Evolutionary conservation across 2,329 filamentous ascomycete species (phyloP).

Genomic region (Aspergillus clavatus): DNA sequence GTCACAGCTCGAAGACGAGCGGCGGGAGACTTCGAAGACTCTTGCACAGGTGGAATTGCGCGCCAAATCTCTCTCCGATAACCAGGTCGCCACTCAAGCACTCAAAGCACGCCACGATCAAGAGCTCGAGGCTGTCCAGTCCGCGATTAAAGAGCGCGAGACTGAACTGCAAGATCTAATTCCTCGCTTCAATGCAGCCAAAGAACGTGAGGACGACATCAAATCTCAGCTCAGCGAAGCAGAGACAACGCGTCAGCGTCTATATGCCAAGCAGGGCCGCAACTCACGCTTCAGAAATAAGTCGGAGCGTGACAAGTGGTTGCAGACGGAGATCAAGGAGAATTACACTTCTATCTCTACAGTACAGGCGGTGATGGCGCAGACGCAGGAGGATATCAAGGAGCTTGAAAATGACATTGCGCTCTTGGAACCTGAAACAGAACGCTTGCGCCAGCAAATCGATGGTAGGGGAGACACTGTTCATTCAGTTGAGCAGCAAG

Average conservation of each 20-base stretch:
- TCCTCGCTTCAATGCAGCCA: conserved; percentile 70
- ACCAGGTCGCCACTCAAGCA: conserved; percentile 71
- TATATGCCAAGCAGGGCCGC: conserved; percentile 89
- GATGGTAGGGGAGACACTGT: conserved; percentile 75
- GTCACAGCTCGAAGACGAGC: conserved; percentile 81
- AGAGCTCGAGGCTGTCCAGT: conserved; percentile 67
- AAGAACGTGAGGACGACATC: conserved; percentile 65
- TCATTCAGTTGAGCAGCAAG: conserved; percentile 65
- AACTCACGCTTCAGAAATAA: conserved; percentile 85
- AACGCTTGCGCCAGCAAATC: conserved; percentile 64
- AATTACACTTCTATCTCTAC: conserved; percentile 69
- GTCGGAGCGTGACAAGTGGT: conserved; percentile 76
- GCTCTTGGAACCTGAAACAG: conserved; percentile 67
- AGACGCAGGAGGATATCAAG: conserved; percentile 76
- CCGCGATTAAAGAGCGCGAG: conserved; percentile 71
- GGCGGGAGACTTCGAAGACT: conserved; percentile 71
- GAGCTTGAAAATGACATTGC: conserved; percentile 67
- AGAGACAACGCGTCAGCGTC: conserved; percentile 67
- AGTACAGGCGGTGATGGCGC: conserved; percentile 78
- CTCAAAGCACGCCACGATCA: conserved; percentile 65
- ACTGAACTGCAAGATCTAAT: conserved; percentile 67
- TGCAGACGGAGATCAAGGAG: conserved; percentile 75
- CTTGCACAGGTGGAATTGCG: conserved; percentile 84
- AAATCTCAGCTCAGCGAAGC: conserved; percentile 70
- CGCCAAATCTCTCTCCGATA: conserved; percentile 75